Conservation (phyloP, 331 rosid species). For the Stylosanthes scabra region DNA sequence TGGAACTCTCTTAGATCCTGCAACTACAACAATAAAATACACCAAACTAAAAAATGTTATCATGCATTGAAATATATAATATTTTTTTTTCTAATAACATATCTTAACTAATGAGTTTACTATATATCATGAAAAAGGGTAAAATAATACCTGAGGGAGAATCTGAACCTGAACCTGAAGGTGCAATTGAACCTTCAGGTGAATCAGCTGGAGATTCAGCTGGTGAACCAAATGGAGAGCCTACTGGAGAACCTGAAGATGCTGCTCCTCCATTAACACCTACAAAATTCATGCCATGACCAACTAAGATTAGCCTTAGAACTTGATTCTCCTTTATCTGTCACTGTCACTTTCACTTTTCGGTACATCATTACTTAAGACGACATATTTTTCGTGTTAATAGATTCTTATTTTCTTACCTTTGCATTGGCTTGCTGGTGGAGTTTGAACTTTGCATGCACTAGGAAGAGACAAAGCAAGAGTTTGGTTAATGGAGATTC, state of each 20-base stretch:
- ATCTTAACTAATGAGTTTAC: background rate
- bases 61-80: background rate
- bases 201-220: constrained; percentile 51
- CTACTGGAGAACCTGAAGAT: constrained; percentile 45
- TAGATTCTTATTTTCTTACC: constrained; percentile 35
- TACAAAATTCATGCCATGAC: constrained; percentile 32
- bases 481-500: constrained; percentile 66
- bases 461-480: constrained; percentile 70
- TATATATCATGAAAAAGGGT: background rate
- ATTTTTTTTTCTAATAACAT: background rate
- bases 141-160: constrained; percentile 53
- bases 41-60: constrained; percentile 11
- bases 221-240: constrained; percentile 49
- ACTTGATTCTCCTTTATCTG: no score
- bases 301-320: constrained; percentile 3
- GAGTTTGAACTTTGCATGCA: constrained; percentile 69
- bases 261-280: constrained; percentile 53
- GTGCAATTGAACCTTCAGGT: constrained; percentile 56
- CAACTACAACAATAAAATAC: constrained; percentile 39
- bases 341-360: no score
- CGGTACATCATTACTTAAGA: no score
- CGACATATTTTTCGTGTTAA: no score
- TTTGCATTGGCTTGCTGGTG: constrained; percentile 62
- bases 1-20: constrained; percentile 66
- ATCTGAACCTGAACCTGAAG: constrained; percentile 55